phyloP scores from a whole-genome alignment of 441 rosid genomes.

The Croton setiger region DNA sequence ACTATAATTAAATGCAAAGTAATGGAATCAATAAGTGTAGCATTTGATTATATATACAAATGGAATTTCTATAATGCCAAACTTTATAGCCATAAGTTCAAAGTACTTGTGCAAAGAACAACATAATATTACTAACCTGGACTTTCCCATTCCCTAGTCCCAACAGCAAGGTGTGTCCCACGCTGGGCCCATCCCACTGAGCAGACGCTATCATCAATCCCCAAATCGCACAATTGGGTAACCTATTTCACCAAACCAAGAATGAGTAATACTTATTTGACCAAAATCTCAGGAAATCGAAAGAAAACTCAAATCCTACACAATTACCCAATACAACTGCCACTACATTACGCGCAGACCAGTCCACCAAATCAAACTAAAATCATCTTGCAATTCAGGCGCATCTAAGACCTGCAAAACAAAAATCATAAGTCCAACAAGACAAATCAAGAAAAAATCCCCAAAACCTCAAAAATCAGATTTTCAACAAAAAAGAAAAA shows the following conservation, averaged over 20 bases:
- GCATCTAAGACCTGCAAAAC: constrained; percentile 85
- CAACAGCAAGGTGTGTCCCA: constrained; percentile 81
- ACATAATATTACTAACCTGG: constrained; percentile 47
- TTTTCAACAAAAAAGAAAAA: constrained; percentile 5
- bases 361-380: constrained; percentile 88
- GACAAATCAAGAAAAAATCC: neutral
- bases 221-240: constrained; percentile 89
- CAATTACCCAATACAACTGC: constrained; percentile 92
- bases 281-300: neutral
- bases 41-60: too few relatives aligned
- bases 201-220: constrained; percentile 80
- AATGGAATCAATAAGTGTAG: too few relatives aligned
- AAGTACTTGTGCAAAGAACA: neutral
- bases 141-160: constrained; percentile 85
- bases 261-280: neutral
- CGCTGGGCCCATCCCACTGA: constrained; percentile 95
- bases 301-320: constrained; percentile 24
- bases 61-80: too few relatives aligned
- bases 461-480: constrained; percentile 9
- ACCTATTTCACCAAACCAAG: constrained; percentile 40
- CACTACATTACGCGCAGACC: constrained; percentile 90
- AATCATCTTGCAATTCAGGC: constrained; percentile 96
- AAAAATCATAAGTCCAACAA: neutral
- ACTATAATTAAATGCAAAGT: too few relatives aligned
- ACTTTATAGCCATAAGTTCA: neutral